phyloP scores from a whole-genome alignment of 441 rosid species.

The Euphorbia schlechtendalii region DNA sequence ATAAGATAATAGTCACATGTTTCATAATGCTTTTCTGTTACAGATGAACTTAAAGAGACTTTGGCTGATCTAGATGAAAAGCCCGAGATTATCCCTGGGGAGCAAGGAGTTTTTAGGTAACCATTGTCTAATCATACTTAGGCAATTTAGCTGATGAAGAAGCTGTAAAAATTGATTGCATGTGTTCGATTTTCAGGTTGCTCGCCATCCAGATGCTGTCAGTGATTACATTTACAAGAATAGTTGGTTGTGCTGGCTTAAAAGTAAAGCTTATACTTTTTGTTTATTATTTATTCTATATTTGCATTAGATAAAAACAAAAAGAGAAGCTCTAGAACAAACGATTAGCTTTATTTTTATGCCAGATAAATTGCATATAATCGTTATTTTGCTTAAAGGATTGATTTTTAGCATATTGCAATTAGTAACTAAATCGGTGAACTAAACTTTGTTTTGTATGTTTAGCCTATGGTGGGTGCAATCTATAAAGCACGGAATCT shows the following conservation, averaged over 20 bases:
- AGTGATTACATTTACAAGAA: slow-evolving; percentile 84
- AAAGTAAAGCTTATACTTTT: slow-evolving; percentile 32
- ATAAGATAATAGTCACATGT: no score
- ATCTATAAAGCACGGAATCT: no score
- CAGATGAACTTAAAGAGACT: slow-evolving; percentile 78
- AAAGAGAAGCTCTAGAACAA: no score
- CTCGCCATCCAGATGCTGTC: slow-evolving; percentile 86
- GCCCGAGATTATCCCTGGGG: slow-evolving; percentile 89
- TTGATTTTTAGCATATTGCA: no score
- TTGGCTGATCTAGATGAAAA: slow-evolving; percentile 61
- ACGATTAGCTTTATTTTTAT: slow-evolving; percentile 1
- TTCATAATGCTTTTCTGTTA: no score
- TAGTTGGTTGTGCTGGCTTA: slow-evolving; percentile 94
- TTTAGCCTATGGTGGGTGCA: slow-evolving; percentile 84
- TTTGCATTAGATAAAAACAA: no score
- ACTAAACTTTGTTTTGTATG: slow-evolving; percentile 2
- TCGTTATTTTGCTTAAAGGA: no score
- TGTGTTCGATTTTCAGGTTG: slow-evolving; percentile 48
- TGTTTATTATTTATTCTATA: not conserved
- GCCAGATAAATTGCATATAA: no score
- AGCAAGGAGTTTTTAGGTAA: slow-evolving; percentile 80
- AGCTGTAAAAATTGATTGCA: slow-evolving; percentile 11
- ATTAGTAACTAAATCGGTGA: no score
- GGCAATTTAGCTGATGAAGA: slow-evolving; percentile 8
- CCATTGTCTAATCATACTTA: slow-evolving; percentile 6